phyloP scores from a whole-genome alignment of 345 rosid genomes.

The Cardamine chenopodiifolia region DNA sequence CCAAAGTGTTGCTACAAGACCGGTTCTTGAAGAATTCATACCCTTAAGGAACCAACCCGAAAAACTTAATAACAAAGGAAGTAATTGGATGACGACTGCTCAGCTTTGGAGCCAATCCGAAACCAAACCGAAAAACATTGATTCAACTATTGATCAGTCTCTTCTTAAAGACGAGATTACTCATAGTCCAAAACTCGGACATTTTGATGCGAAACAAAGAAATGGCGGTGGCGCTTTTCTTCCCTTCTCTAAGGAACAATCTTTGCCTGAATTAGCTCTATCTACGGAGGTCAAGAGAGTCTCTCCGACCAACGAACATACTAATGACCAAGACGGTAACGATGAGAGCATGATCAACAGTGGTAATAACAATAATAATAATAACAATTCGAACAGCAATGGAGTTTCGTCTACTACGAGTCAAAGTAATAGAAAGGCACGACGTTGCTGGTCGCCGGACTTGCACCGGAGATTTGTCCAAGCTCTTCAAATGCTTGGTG shows the following conservation, averaged over 20 bases:
- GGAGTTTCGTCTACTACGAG: conserved; percentile 34
- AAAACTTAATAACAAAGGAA: conserved; percentile 51
- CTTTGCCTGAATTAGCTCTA: conserved; percentile 72
- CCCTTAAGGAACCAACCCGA: conserved; percentile 70
- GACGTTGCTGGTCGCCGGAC: conserved; percentile 99
- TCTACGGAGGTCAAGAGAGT: conserved; percentile 63
- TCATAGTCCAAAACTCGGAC: conserved; percentile 55
- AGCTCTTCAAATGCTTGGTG: conserved; percentile 99
- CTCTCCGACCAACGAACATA: conserved; percentile 38
- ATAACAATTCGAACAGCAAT: conserved; percentile 31
- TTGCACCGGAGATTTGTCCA: conserved; percentile 92
- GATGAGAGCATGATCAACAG: conserved; percentile 27
- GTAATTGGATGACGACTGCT: conserved; percentile 90
- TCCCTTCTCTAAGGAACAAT: conserved; percentile 84
- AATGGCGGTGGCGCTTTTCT: conserved; percentile 90
- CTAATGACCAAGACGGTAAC: conserved; percentile 35
- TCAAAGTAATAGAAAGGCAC: conserved; percentile 84
- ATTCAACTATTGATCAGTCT: conserved; percentile 30
- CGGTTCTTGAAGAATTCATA: conserved; percentile 92
- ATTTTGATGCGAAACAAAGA: conserved; percentile 64
- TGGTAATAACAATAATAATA: conserved; percentile 25
- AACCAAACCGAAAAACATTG: conserved; percentile 32
- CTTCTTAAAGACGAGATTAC: conserved; percentile 39
- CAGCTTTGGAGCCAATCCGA: conserved; percentile 91
- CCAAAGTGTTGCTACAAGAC: conserved; percentile 53